These are phyloP conservation scores for Fonsecaea pedrosoi DNA, from an alignment of 2,329 filamentous ascomycete genomes.

Conservation along the genomic window DNA sequence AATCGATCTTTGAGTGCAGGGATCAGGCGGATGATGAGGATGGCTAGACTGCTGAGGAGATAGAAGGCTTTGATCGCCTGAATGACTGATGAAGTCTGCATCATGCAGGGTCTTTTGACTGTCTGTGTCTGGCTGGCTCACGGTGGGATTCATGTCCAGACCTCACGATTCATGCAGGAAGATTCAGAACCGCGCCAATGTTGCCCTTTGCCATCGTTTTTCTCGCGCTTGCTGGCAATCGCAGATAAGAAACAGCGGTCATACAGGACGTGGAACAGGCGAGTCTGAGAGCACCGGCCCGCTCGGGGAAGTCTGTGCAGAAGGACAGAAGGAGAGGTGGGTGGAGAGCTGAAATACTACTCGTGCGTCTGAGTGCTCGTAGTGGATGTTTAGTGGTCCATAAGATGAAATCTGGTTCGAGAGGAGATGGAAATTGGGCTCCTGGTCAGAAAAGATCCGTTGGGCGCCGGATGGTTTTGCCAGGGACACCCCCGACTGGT, in stretches of 20 bases:
- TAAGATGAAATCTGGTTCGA: constrained; percentile 12
- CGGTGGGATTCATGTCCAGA: neutral
- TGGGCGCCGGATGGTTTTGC: constrained; percentile 5
- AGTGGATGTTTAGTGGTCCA: neutral
- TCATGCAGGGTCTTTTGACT: neutral
- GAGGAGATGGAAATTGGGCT: constrained; percentile 7
- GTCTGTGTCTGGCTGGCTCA: neutral
- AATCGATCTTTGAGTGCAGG: constrained; percentile 62
- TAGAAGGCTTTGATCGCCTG: constrained; percentile 37
- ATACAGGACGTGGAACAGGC: neutral
- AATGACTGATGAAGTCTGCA: constrained; percentile 14
- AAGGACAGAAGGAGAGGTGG: neutral
- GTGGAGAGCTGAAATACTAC: neutral
- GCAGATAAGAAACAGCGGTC: neutral
- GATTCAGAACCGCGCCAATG: constrained; percentile 1
- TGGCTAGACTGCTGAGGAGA: constrained; percentile 43
- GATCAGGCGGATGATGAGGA: constrained; percentile 59
- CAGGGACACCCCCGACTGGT: constrained; percentile 3
- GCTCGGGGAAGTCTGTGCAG: constrained; percentile 1
- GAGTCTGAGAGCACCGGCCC: constrained; percentile 9
- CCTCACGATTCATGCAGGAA: neutral
- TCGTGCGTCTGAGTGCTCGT: neutral
- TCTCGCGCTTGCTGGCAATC: neutral
- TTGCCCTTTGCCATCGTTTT: neutral
- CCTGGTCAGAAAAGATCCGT: constrained; percentile 12